Base-by-base conservation (phyloP, 2,329 filamentous ascomycete genomes). In the Diaporthe nobilis region DNA sequence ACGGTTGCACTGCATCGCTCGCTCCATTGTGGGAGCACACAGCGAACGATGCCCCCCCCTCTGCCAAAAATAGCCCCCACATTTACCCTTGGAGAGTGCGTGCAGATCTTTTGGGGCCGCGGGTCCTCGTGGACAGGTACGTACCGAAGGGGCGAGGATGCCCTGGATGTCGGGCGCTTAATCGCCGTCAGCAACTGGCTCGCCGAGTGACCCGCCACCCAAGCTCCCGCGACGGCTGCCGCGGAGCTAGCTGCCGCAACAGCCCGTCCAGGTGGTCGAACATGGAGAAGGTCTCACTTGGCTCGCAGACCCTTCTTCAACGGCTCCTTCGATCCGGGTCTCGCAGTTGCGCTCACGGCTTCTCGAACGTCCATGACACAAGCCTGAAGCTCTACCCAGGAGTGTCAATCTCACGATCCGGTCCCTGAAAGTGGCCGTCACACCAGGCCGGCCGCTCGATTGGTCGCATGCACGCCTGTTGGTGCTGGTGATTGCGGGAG, bases 51-150 rank as follows among this genome's bases (percentile, higher is more conserved):
- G 63, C 20, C 31, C 44, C 63, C 44, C 39, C 44, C 31, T 31
- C 63, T 28, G 63, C 73, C 55, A 72, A 65, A 75, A 75, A 75
- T 75, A 75, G 73, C 57, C 72, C 72, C 72, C 72, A 74, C 72
- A 31, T 74, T 65, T 44, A 44, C 8, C 58, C 71, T 42, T 63
- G 47, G 44, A 63, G 44, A 72, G 57, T 61, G 71, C 31, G 31
- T 72, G 71, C 71, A 63, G 70, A 72, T 61, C 70, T 42, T 34
- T 25, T 25, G 58, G 47, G 57, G 20, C 63, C 22, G 28, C 20
- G 28, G 63, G 63, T n/a, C 44, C 44, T 51, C 12, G 44, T 67
- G 63, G 10, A 12, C 49, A 20, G 47, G 57, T 61, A 72, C 47
- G 71, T 73, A 58, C 60, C 57, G 10, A 15, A 13, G n/a, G 9